Evolutionary conservation across 108 stramenopile species (phyloP), one percentile per base, ranked within the genome.

Genomic region (Nitzschia sp.): DNA sequence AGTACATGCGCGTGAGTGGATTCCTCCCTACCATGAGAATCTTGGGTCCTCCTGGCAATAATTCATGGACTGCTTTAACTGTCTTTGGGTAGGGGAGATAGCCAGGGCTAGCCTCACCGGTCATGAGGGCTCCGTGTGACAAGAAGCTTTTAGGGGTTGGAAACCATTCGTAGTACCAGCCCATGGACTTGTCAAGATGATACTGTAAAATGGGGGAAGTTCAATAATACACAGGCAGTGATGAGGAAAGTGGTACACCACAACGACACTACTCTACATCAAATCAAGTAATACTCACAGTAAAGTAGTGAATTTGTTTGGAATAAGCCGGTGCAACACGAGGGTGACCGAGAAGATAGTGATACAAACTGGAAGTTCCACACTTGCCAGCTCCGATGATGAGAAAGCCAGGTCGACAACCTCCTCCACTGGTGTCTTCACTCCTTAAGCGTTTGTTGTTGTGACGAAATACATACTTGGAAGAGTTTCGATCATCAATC

Each of bases 321-420:
- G 86, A 59, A 19, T 44, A 58, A 14, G 93, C 90, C 12, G 93
- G 93, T 46, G 89, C 42, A 0, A 94, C 86, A 10, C 87, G 73
- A 34, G 86, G 86, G 51, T 94, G 93, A 19, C 78, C 84, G 5
- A 77, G 78, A n/a, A 94, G 71, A 52, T 94, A 94, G 34, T 94
- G 87, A 64, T 85, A 85, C 38, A 88, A 63, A 43, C 82, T 83
- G 29, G 72, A 74, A 2, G 93, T 94, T 17, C 89, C 93, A 71
- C 93, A 94, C 71, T 94, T 94, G 39, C 90, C 93, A 44, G 88
- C 86, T 9, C 93, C 93, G 39, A 91, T 81, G 46, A 91, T 94
- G 10, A 94, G 38, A 65, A 91, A 94, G 10, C 93, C 87, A 21
- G 93, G 93, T 7, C 90, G 82, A 63, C 93, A 94, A 8, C 78